These are phyloP conservation scores for Vitis amurensis DNA, from an alignment of 164 flowering plant species.

Conservation along the genomic window DNA sequence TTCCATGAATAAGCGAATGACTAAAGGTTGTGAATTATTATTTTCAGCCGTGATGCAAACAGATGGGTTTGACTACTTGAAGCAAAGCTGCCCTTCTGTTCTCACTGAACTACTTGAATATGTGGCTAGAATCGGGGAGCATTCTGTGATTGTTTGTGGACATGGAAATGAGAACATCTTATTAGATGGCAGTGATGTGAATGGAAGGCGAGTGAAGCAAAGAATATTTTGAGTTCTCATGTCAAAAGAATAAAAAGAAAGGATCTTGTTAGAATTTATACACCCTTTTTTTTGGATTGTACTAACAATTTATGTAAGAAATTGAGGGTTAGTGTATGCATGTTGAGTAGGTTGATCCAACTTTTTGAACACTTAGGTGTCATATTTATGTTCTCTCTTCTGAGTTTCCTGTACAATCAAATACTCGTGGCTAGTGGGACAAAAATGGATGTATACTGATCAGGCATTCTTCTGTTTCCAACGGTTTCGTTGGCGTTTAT, in stretches of 20 bases:
- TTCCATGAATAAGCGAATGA: neutral
- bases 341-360: too few species aligned
- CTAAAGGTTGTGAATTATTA: neutral
- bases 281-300: slow-evolving; percentile 12
- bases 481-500: too few species aligned
- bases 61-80: slow-evolving; percentile 56
- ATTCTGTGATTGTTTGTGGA: slow-evolving; percentile 18
- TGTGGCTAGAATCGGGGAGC: slow-evolving; percentile 43
- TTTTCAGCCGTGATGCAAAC: slow-evolving; percentile 61
- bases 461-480: too few species aligned
- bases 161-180: slow-evolving; percentile 18
- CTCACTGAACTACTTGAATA: slow-evolving; percentile 48
- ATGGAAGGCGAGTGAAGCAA: slow-evolving; percentile 54
- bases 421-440: too few species aligned
- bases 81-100: slow-evolving; percentile 50
- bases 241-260: neutral
- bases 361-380: too few species aligned
- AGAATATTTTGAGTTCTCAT: slow-evolving; percentile 31
- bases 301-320: slow-evolving; percentile 5
- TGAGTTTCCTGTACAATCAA: too few species aligned
- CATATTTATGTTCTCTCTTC: too few species aligned
- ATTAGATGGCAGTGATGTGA: slow-evolving; percentile 40
- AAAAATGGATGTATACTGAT: too few species aligned
- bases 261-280: slow-evolving; percentile 2
- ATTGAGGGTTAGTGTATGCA: neutral